Conservation (phyloP, 768 basidiomycete species). For the Hygrocybe coccinea region DNA sequence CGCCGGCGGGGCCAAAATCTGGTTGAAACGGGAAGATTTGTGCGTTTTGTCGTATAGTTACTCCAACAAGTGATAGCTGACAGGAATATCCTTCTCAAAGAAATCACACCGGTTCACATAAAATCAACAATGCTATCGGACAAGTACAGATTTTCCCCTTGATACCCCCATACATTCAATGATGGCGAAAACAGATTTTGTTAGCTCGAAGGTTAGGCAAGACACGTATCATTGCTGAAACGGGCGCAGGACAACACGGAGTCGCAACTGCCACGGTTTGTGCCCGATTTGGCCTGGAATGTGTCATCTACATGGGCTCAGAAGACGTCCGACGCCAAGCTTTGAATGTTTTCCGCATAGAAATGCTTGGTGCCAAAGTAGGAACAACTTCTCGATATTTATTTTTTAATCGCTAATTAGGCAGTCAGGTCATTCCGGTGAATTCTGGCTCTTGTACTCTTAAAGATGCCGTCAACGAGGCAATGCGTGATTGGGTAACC, state of each 20-base stretch:
- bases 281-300: constrained; percentile 93
- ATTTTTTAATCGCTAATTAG: neutral
- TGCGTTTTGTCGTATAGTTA: constrained; percentile 29
- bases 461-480: constrained; percentile 98
- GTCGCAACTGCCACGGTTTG: constrained; percentile 98
- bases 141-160: constrained; percentile 47
- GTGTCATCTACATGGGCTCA: constrained; percentile 95
- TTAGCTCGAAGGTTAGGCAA: constrained; percentile 93
- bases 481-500: constrained; percentile 98
- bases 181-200: constrained; percentile 58
- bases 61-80: neutral
- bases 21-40: constrained; percentile 96
- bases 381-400: constrained; percentile 3
- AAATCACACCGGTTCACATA: constrained; percentile 98
- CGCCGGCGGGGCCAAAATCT: constrained; percentile 91
- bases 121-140: constrained; percentile 98
- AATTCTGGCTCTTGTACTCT: constrained; percentile 90
- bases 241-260: constrained; percentile 97
- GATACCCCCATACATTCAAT: neutral
- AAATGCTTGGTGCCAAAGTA: constrained; percentile 93
- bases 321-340: constrained; percentile 96
- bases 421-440: constrained; percentile 79
- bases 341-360: constrained; percentile 95
- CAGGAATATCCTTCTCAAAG: constrained; percentile 32
- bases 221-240: constrained; percentile 96